These are phyloP conservation scores for Fusarium clavum DNA, from an alignment of 2,329 filamentous ascomycete genomes.

Conservation along the genomic window DNA sequence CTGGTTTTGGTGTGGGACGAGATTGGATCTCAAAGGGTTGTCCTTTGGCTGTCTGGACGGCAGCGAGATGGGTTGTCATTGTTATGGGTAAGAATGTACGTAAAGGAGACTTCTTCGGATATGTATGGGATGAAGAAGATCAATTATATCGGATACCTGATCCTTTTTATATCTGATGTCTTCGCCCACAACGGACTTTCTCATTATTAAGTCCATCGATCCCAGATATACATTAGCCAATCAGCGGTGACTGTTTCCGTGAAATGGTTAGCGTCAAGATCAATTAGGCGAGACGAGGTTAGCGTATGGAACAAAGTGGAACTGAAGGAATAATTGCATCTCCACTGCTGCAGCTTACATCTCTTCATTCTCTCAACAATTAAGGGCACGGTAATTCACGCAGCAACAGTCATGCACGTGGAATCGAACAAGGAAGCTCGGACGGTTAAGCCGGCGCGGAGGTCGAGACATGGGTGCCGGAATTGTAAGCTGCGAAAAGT, in stretches of 20 bases:
- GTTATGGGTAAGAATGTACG: neutral
- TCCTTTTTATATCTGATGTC: slow-evolving; percentile 8
- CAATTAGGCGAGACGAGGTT: slow-evolving; percentile 29
- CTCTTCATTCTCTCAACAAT: neutral
- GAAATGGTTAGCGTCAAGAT: slow-evolving; percentile 40
- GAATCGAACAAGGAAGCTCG: neutral
- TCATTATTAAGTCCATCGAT: neutral
- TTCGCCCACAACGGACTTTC: accelerated
- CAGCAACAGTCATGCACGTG: slow-evolving; percentile 7
- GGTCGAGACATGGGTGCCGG: slow-evolving; percentile 60
- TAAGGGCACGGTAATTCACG: neutral
- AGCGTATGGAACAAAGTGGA: slow-evolving; percentile 15
- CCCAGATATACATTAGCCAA: slow-evolving; percentile 37
- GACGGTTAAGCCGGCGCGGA: slow-evolving; percentile 24
- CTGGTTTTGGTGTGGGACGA: slow-evolving; percentile 58
- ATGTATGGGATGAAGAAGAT: neutral
- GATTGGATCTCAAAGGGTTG: slow-evolving; percentile 52
- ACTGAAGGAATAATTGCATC: neutral
- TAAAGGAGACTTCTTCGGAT: neutral
- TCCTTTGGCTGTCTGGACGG: slow-evolving; percentile 51
- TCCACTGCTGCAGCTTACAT: slow-evolving; percentile 1
- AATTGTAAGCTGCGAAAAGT: slow-evolving; percentile 64
- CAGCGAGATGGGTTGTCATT: slow-evolving; percentile 57
- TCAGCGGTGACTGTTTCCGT: slow-evolving; percentile 44
- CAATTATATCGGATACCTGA: accelerated